Evolutionary conservation across 345 rosid genomes (phyloP), one percentile per base, ranked within the genome.

Genomic region (Populus pruinosa): DNA sequence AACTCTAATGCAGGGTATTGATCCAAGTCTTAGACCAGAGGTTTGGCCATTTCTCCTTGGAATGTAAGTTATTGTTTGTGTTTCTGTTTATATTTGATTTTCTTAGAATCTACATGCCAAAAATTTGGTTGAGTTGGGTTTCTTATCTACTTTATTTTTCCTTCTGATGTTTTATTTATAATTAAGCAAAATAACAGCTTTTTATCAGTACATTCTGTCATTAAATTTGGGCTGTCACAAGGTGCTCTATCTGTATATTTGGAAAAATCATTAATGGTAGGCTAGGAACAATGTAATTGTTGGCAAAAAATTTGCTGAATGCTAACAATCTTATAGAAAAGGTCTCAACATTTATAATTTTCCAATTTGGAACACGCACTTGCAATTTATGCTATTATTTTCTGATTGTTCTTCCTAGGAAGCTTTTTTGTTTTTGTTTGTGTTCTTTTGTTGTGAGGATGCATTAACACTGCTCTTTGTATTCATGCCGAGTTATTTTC

Each of bases 41-140:
- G 99, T 95, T 79, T 95, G 99, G 99, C 98, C 96, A 16, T 95
- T 95, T 82, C 96, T 95, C 71, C 97, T 93, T 77, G 99, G 96
- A 87, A 84, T 93, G 99, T 95, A 91, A 91, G 96, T 50, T 78
- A 69, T 56, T 21, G 33, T 12, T n/a, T n/a, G 27, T 56, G 5
- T 56, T 21, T 5, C 41, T 8, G 0, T 39, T 35, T 38, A 69
- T 38, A 16, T 44, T 41, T 59, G 44, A 5, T 68, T 68, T 39
- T 39, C 8, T 11, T 18, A n/a, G 17, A 1, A 23, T 43, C 25
- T 36, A 29, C 1, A 21, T 6, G 16, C 56, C 61, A 53, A 10
- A 14, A 31, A 66, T 64, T 44, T 65, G 56, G 20, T 18, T 8
- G 12, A 63, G 77, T 41, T 43, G 43, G 23, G 49, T n/a, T 71